Evolutionary conservation across 2,329 filamentous ascomycete species (phyloP), one percentile per base, ranked within the genome.

Genomic region (Scedosporium dehoogii): DNA sequence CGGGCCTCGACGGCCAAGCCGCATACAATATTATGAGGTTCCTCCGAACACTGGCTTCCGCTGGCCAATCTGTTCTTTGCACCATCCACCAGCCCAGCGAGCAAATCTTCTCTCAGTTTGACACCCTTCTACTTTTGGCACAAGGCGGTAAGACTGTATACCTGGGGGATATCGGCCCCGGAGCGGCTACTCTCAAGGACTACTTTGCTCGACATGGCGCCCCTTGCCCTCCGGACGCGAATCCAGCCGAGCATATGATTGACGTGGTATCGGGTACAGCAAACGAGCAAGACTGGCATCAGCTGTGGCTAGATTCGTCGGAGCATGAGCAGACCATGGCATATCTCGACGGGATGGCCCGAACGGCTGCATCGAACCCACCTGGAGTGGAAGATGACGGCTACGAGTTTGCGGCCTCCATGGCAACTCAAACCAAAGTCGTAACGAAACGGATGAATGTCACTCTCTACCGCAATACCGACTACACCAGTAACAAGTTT

Each of bases 171-270:
- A 84, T 88, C 61, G 85, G 85, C 4, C 73, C 81, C 0, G 76
- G 81, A 38, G 84, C 81, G 0, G 73, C 72, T 4, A 82, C 77
- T 0, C 71, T 89, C 62, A 80, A 79, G 53, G 76, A 75, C 25
- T 89, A 89, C 72, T 92, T 94, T 69, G 83, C 83, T 51, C 75
- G 77, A 21, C 81, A 89, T 64, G 89, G 87, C 4, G 85, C 84
- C 0, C 78, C 81, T 1, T 89, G 87, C 65, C 80, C 82, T 0
- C 66, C 76, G 0, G 81, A 84, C 0, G 84, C 83, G 18, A 92
- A 92, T 67, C 87, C 87, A 1, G 89, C 89, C 0, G 89, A 92
- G 71, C 89, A 86, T 77, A 91, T 92, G 85, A 83, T 92, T 60
- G 79, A 83, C 59, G 78, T 81, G 18, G 79, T 81, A 14, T 81